These are phyloP conservation scores for Pyrenophora seminiperda DNA, from an alignment of 2,329 filamentous ascomycete species.

Conservation along the genomic window DNA sequence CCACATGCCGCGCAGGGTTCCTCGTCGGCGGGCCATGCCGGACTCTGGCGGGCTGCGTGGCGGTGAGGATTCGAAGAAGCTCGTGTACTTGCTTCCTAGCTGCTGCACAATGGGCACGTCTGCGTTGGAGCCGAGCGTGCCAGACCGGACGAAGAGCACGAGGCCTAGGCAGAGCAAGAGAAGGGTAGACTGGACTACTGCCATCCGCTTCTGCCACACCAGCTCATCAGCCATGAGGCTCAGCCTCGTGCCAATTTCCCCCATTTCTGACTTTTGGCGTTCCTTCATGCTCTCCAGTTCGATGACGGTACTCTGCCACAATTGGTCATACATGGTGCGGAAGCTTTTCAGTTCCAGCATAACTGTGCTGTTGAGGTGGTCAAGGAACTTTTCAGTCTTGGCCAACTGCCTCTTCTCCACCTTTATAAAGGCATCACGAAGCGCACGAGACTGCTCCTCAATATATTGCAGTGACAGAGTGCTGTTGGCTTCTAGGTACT, in stretches of 20 bases:
- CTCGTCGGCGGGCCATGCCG: slow-evolving; percentile 33
- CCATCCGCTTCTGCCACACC: slow-evolving; percentile 82
- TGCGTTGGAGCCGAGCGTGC: slow-evolving; percentile 42
- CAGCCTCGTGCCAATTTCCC: slow-evolving; percentile 78
- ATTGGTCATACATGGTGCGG: slow-evolving; percentile 87
- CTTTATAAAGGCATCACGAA: slow-evolving; percentile 83
- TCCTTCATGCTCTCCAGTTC: slow-evolving; percentile 88
- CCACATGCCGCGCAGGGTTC: slow-evolving; percentile 43
- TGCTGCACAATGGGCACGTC: slow-evolving; percentile 55
- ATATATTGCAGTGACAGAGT: slow-evolving; percentile 94
- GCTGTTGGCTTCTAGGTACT: slow-evolving; percentile 88
- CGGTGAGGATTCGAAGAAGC: slow-evolving; percentile 47
- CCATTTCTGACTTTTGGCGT: slow-evolving; percentile 79
- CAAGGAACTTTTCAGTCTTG: slow-evolving; percentile 82
- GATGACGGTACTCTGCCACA: slow-evolving; percentile 94
- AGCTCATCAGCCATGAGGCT: slow-evolving; percentile 94
- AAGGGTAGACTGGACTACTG: slow-evolving; percentile 86
- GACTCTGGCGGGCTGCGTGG: slow-evolving; percentile 40
- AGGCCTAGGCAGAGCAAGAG: slow-evolving; percentile 85
- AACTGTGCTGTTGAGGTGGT: slow-evolving; percentile 85
- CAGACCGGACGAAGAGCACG: slow-evolving; percentile 71
- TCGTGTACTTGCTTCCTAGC: slow-evolving; percentile 44
- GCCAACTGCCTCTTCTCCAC: slow-evolving; percentile 85
- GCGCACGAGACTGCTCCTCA: slow-evolving; percentile 88
- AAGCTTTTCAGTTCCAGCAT: slow-evolving; percentile 66